Percentiles rank a stretch among this genome's conserved stretches.
phyloP scores from a whole-genome alignment of 2,329 filamentous ascomycete genomes.

The Fusarium papillatum region DNA sequence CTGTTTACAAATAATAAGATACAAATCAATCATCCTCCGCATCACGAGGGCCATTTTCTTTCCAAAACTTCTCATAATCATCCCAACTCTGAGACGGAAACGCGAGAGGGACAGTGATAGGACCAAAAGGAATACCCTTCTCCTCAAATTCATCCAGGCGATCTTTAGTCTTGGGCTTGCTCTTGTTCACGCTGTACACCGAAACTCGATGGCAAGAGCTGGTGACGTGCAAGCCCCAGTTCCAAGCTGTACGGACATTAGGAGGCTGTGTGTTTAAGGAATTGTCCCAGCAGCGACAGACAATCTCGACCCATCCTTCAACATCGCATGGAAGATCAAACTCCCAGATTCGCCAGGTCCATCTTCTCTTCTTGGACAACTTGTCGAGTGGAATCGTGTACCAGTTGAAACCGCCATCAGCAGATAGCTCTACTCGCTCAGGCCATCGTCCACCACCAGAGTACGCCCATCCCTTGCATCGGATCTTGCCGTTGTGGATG shows the following conservation, averaged over 20 bases:
- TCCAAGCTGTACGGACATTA: slow-evolving; percentile 68
- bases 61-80: slow-evolving; percentile 57
- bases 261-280: slow-evolving; percentile 71
- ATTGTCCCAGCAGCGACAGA: slow-evolving; percentile 73
- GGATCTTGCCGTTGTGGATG: slow-evolving; percentile 71
- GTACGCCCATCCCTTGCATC: slow-evolving; percentile 70
- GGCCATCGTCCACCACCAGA: slow-evolving; percentile 71
- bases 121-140: slow-evolving; percentile 60
- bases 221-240: slow-evolving; percentile 77
- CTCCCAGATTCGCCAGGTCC: slow-evolving; percentile 76
- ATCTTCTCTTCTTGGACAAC: slow-evolving; percentile 72
- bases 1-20: not conserved
- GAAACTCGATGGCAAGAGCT: slow-evolving; percentile 71
- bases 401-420: slow-evolving; percentile 75
- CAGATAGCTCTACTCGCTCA: slow-evolving; percentile 73
- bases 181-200: slow-evolving; percentile 73
- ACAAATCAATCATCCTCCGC: slow-evolving; percentile 31
- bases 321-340: slow-evolving; percentile 72
- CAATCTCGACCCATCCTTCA: slow-evolving; percentile 73
- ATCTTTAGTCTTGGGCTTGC: slow-evolving; percentile 59
- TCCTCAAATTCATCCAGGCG: slow-evolving; percentile 66
- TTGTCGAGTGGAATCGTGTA: slow-evolving; percentile 73
- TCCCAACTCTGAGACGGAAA: slow-evolving; percentile 64
- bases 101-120: slow-evolving; percentile 66
- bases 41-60: slow-evolving; percentile 44